Conservation (phyloP, 2,329 filamentous ascomycete species). For the Diaporthe vexans region DNA sequence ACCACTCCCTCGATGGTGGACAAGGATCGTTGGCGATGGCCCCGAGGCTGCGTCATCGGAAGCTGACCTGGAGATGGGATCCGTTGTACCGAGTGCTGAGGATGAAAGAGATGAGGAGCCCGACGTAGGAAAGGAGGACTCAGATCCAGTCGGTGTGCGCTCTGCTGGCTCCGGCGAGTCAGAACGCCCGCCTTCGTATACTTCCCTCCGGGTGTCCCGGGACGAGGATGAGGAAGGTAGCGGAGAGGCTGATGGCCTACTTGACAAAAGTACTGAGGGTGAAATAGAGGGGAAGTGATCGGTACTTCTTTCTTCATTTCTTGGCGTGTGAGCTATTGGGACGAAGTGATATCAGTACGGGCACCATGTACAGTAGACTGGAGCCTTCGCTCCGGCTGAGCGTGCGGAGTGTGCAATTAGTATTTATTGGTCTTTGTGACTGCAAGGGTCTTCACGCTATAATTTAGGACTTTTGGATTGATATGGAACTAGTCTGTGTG, state of each 20-base stretch:
- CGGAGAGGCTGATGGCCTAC: neutral
- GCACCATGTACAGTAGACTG: too few relatives aligned
- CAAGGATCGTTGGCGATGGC: neutral
- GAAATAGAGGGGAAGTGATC: neutral
- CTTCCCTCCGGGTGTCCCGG: neutral
- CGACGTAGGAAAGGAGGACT: neutral
- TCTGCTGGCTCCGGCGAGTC: neutral
- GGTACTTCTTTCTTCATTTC: neutral
- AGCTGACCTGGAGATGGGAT: slow-evolving; percentile 7
- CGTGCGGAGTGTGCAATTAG: accelerated
- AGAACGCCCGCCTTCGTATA: neutral
- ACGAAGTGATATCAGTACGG: neutral
- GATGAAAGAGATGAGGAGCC: neutral
- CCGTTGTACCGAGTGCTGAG: neutral
- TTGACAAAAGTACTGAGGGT: neutral
- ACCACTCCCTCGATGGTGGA: neutral
- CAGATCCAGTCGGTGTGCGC: neutral
- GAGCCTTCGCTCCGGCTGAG: too few relatives aligned
- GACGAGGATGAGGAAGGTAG: neutral
- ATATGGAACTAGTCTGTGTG: neutral
- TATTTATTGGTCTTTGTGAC: neutral
- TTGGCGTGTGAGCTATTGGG: neutral
- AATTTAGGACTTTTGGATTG: too few relatives aligned
- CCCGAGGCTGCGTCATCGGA: neutral
- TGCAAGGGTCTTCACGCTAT: too few relatives aligned